A percentile compares a stretch with the other conserved stretches of the same genome.
phyloP scores from a whole-genome alignment of 2,329 filamentous ascomycete species.

The Scytalidium lignicola region DNA sequence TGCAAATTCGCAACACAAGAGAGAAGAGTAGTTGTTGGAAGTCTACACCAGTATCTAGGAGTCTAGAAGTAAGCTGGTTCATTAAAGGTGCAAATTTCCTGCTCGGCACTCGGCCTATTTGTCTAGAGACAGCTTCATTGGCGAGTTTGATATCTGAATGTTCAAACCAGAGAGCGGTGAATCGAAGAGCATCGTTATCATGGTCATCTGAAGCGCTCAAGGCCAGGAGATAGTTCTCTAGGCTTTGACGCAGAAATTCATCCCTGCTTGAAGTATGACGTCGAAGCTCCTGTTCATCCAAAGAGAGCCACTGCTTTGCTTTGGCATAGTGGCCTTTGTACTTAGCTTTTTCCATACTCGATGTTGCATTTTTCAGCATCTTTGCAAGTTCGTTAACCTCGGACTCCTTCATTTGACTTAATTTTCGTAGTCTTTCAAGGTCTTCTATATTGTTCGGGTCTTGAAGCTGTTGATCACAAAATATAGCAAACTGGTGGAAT shows the following conservation, averaged over 20 bases:
- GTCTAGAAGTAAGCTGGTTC: constrained; percentile 93
- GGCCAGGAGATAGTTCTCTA: constrained; percentile 89
- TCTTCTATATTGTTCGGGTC: constrained; percentile 83
- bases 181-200: constrained; percentile 84
- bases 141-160: constrained; percentile 70
- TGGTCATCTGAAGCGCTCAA: constrained; percentile 81
- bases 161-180: constrained; percentile 92
- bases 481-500: constrained; percentile 90
- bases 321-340: constrained; percentile 60
- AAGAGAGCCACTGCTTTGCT: constrained; percentile 81
- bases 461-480: constrained; percentile 91
- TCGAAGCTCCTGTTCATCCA: constrained; percentile 83
- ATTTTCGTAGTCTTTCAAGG: constrained; percentile 69
- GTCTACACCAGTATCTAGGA: constrained; percentile 61
- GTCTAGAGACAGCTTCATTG: constrained; percentile 68
- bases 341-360: constrained; percentile 46
- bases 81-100: constrained; percentile 89
- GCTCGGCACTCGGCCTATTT: constrained; percentile 73
- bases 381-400: constrained; percentile 72
- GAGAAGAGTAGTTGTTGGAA: constrained; percentile 75
- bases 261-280: constrained; percentile 71
- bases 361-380: constrained; percentile 37
- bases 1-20: constrained; percentile 78
- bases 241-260: constrained; percentile 78
- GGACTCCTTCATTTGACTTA: constrained; percentile 74